Base-by-base conservation (phyloP, 352 stramenopile species). In the Pythium monospermum region DNA sequence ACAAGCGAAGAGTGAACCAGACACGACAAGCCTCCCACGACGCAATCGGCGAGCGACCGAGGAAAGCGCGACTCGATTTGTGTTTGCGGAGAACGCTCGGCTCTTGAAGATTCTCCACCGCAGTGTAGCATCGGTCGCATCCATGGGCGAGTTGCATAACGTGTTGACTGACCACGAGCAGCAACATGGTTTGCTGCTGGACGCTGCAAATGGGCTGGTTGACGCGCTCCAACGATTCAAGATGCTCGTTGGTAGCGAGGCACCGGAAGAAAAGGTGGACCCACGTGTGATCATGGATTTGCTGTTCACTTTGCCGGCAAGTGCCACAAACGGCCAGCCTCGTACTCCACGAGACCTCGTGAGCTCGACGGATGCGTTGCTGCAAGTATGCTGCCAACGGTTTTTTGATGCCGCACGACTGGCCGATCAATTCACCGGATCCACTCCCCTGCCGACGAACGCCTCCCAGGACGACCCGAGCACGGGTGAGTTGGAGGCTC, bases 401-500 rank as follows among this genome's bases (percentile, higher is more conserved):
- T 90, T 90, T 59, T 87, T 87, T 37, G 69, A 87, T 42, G 78
- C 74, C 25, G 84, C 72, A 2, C 61, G 80, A 40, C 69, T 90
- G 68, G 74, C 73, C 15, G 64, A 85, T 56, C 70, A 71, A n/a
- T n/a, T n/a, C n/a, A n/a, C n/a, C n/a, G n/a, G n/a, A n/a, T n/a
- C n/a, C n/a, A n/a, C n/a, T n/a, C n/a, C n/a, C n/a, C n/a, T n/a
- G 16, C 47, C 85, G 5, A 84, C 76, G 31, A 70, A 62, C 5
- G 40, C 58, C n/a, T n/a, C n/a, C n/a, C n/a, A n/a, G n/a, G n/a
- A n/a, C n/a, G n/a, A n/a, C n/a, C n/a, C n/a, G n/a, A n/a, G n/a
- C n/a, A n/a, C n/a, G n/a, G n/a, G n/a, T n/a, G n/a, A n/a, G n/a
- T n/a, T n/a, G n/a, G n/a, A n/a, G n/a, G n/a, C n/a, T n/a, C n/a